Percentiles rank a stretch among this genome's conserved stretches.
phyloP scores from a whole-genome alignment of 2,329 filamentous ascomycete genomes.

The Penicillium psychrosexuale region DNA sequence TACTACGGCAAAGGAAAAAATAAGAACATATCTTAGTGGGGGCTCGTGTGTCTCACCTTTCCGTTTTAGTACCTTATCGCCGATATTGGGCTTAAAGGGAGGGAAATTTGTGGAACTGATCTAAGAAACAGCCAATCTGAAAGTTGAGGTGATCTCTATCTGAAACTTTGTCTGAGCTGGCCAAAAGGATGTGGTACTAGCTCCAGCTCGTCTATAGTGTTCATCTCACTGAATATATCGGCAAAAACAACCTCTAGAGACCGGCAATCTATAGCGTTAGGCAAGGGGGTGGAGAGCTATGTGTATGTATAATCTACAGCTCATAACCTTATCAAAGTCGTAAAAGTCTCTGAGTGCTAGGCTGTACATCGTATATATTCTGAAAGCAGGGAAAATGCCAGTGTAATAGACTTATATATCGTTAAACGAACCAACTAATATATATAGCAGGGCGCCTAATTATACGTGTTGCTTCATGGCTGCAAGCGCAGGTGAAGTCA shows the following conservation, averaged over 20 bases:
- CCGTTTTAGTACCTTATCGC: background rate
- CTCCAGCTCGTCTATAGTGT: background rate
- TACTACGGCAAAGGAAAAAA: too few species aligned
- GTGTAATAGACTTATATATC: too few species aligned
- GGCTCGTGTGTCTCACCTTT: background rate
- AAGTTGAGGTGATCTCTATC: background rate
- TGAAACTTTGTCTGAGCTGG: background rate
- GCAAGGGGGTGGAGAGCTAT: background rate
- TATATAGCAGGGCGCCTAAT: background rate
- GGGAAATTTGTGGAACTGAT: background rate
- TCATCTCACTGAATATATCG: background rate
- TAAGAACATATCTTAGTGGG: background rate
- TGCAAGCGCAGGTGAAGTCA: background rate
- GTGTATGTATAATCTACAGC: background rate
- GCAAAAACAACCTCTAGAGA: background rate
- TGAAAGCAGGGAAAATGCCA: background rate
- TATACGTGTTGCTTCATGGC: background rate
- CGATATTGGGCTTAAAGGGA: background rate
- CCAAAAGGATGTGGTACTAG: background rate
- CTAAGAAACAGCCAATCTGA: background rate
- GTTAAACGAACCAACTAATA: background rate
- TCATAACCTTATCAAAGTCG: background rate
- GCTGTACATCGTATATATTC: background rate
- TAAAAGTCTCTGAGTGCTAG: background rate
- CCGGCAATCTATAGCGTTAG: background rate